Base-by-base conservation (phyloP, 176 grass and related monocot genomes). In the Oryza rufipogon region DNA sequence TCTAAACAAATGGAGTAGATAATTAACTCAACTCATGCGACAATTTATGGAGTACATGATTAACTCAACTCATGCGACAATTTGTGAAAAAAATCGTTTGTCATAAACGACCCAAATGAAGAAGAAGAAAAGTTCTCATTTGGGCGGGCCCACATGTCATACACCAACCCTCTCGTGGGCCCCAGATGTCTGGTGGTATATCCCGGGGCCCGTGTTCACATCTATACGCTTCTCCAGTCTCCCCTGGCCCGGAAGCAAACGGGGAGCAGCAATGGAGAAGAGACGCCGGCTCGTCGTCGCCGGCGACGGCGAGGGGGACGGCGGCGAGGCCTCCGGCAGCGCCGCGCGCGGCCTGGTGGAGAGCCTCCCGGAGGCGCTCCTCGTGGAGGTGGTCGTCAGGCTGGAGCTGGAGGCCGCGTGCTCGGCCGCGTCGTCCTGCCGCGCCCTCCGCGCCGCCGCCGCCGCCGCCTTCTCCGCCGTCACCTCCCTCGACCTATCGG, bases 361-460 rank as follows among this genome's bases (percentile, higher is more conserved):
- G 47, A 66, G 80, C 72, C 91, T 98, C 28, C 96, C 96, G 0
- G 89, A 91, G 61, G 91, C 83, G 30, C 81, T 98, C 64, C 74
- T 98, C 5, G 91, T 90, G 72, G 96, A 98, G 79, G 85, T 95
- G 39, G 77, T 93, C 41, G 68, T 78, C 45, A 90, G 83, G 83
- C 87, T 98, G 67, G 93, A 90, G 63, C 64, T 98, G 58, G 93
- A 95, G 10, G 92, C 88, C 78, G 82, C 92, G 54, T 93, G 93
- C 88, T 93, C 96, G 34, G 83, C 89, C 73, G 87, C 96, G 47
- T 89, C 91, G 25, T 90, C 94, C 87, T 95, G 93, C 90, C 92
- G 88, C 83, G 76, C 89, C 46, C 85, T 93, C 80, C 74, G 84
- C 70, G 64, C 80, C 83, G 74, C 88, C 60, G 73, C 83, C 20